These are phyloP conservation scores for Catharanthus roseus DNA, from an alignment of 257 asterid species.

Conservation along the genomic window DNA sequence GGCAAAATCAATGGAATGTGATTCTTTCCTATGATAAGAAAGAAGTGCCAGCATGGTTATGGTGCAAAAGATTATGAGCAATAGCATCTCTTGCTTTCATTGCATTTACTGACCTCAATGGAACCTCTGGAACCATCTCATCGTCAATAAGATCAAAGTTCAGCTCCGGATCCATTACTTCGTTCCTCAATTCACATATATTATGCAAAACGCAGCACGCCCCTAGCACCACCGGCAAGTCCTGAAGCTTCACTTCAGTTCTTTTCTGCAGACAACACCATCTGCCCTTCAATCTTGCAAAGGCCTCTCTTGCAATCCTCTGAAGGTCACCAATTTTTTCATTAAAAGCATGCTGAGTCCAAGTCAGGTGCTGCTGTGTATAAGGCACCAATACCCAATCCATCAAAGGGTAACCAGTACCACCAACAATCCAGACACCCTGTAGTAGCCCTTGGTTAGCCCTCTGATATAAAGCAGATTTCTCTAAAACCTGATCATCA, in stretches of 20 bases:
- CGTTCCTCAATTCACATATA: constrained; percentile 76
- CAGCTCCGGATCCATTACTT: constrained; percentile 43
- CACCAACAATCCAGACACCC: constrained; percentile 73
- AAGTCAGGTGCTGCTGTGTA: constrained; percentile 64
- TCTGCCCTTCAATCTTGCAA: constrained; percentile 70
- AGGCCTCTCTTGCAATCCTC: constrained; percentile 48
- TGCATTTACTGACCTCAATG: constrained; percentile 58
- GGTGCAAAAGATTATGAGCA: constrained; percentile 86
- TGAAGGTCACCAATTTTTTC: constrained; percentile 65
- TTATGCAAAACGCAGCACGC: constrained; percentile 95
- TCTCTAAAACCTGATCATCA: constrained; percentile 81
- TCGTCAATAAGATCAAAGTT: constrained; percentile 70
- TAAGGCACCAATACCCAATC: constrained; percentile 96
- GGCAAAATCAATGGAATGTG: not conserved
- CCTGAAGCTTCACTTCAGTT: constrained; percentile 85
- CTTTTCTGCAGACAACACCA: constrained; percentile 90
- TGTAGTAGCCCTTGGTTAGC: constrained; percentile 67
- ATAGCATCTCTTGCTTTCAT: constrained; percentile 67
- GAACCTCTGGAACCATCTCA: constrained; percentile 70
- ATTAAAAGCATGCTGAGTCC: constrained; percentile 91
- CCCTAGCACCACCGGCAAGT: constrained; percentile 80
- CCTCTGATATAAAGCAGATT: constrained; percentile 68
- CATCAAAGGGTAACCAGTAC: constrained; percentile 67
- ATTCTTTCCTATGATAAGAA: constrained; percentile 39
- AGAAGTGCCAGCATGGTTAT: constrained; percentile 86